Evolutionary conservation across 306 rosid genomes (phyloP).

Genomic region (Quercus wislizeni): DNA sequence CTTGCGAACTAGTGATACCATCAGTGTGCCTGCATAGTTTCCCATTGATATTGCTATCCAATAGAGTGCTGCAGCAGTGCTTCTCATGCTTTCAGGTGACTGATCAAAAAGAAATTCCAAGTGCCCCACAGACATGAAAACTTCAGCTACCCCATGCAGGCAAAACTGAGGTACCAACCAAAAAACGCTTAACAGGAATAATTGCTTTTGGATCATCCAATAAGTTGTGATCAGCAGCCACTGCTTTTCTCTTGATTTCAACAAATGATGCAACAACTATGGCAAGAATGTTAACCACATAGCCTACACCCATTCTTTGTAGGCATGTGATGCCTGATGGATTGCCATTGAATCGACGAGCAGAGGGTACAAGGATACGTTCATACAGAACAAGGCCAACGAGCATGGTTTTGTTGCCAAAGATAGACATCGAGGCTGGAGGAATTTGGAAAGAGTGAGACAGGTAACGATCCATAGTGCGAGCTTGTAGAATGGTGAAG

Average conservation of each 20-base stretch:
- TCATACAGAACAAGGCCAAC: conserved; percentile 61
- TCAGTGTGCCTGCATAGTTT: conserved; percentile 49
- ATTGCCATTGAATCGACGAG: conserved; percentile 47
- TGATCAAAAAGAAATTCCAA: conserved; percentile 79
- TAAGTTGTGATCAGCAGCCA: conserved; percentile 43
- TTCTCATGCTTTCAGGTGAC: conserved; percentile 78
- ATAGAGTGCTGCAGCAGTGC: conserved; percentile 62
- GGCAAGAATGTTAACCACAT: conserved; percentile 48
- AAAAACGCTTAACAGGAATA: conserved; percentile 62
- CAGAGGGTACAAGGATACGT: conserved; percentile 58
- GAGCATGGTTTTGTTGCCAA: conserved; percentile 53
- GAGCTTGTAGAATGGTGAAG: conserved; percentile 73
- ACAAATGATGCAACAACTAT: conserved; percentile 49
- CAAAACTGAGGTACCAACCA: conserved; percentile 76
- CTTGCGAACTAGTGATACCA: conserved; percentile 55
- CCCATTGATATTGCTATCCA: conserved; percentile 57
- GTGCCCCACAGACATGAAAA: conserved; percentile 75
- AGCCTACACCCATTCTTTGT: conserved; percentile 82
- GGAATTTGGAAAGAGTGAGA: conserved; percentile 56
- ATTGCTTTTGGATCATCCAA: conserved; percentile 54
- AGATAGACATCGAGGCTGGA: conserved; percentile 65
- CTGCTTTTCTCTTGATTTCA: conserved; percentile 56
- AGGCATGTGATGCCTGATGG: conserved; percentile 71
- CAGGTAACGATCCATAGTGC: conserved; percentile 63
- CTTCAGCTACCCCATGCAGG: conserved; percentile 61